Conservation (phyloP, 768 basidiomycete species). For the Tricholoma terreum region DNA sequence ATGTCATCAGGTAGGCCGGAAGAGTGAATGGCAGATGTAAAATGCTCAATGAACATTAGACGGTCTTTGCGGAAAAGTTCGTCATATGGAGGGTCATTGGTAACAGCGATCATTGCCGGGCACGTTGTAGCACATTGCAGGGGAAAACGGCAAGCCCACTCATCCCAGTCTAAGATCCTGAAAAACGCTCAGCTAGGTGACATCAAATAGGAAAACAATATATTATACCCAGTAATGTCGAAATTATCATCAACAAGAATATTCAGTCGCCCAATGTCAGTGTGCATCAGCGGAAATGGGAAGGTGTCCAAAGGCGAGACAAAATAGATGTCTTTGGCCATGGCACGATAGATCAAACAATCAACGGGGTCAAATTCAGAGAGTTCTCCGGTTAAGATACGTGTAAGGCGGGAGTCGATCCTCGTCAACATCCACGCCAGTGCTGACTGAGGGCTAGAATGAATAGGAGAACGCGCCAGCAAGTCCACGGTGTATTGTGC, state of each 20-base stretch:
- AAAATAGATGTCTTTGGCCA: constrained; percentile 7
- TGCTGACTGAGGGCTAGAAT: constrained; percentile 4
- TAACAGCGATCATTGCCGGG: constrained; percentile 6
- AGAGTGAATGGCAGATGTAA: constrained; percentile 6
- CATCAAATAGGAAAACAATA: constrained; percentile 1
- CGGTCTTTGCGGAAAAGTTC: constrained; percentile 9
- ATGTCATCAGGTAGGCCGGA: constrained; percentile 6
- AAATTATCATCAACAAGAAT: too few relatives aligned
- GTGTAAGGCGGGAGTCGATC: constrained; percentile 8
- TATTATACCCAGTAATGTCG: constrained; percentile 9
- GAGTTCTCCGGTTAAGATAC: constrained; percentile 10
- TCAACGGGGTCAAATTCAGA: constrained; percentile 9
- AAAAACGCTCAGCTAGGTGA: constrained; percentile 1
- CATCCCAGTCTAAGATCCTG: constrained; percentile 10
- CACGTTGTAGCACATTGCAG: constrained; percentile 3
- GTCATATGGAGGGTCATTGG: constrained; percentile 1
- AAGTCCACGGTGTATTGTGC: constrained; percentile 8
- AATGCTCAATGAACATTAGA: constrained; percentile 5
- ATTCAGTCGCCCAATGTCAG: constrained; percentile 5
- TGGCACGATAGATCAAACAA: constrained; percentile 9
- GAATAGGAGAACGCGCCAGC: constrained; percentile 4
- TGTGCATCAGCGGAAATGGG: constrained; percentile 11
- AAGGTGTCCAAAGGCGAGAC: constrained; percentile 6
- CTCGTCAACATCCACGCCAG: constrained; percentile 9
- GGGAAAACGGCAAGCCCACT: constrained; percentile 7